Evolutionary conservation across 495 filamentous ascomycete species (phyloP).

Genomic region (Podospora bellae-mahoneyi): DNA sequence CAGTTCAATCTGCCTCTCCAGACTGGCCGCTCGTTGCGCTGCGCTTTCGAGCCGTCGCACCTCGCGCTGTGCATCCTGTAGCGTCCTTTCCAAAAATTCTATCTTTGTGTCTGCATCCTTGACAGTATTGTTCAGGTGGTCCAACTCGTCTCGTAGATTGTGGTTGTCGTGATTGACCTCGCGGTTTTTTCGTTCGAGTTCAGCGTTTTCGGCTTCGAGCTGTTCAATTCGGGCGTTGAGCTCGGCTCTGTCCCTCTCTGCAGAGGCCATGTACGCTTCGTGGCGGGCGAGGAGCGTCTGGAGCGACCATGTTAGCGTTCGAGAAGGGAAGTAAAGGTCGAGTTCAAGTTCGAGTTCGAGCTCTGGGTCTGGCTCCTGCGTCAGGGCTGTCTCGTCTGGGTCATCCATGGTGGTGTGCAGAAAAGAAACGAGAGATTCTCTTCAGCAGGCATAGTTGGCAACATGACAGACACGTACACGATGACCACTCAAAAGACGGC

Average conservation of each 20-base stretch:
- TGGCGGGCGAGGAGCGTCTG: constrained; percentile 89
- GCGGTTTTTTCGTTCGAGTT: constrained; percentile 70
- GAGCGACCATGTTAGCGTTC: constrained; percentile 48
- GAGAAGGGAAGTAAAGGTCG: constrained; percentile 21
- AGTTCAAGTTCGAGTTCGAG: constrained; percentile 7
- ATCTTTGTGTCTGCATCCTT: constrained; percentile 72
- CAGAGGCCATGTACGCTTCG: constrained; percentile 87
- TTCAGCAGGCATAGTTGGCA: not conserved
- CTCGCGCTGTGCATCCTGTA: constrained; percentile 73
- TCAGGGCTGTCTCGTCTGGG: not conserved
- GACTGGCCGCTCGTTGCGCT: constrained; percentile 65
- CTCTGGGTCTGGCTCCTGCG: not conserved
- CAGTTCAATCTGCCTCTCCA: constrained; percentile 72
- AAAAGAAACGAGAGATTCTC: not conserved
- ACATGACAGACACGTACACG: not conserved
- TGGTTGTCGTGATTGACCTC: constrained; percentile 76
- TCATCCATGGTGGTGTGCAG: constrained; percentile 17
- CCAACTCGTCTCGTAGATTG: constrained; percentile 72
- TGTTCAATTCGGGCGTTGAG: constrained; percentile 67
- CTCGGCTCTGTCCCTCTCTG: constrained; percentile 72
- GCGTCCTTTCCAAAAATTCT: constrained; percentile 63
- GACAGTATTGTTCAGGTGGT: constrained; percentile 70
- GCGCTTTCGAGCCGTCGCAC: constrained; percentile 67
- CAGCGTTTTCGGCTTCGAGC: constrained; percentile 72
- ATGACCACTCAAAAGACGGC: not conserved